Base-by-base conservation (phyloP, 306 rosid genomes). In the Carpinus viminea region DNA sequence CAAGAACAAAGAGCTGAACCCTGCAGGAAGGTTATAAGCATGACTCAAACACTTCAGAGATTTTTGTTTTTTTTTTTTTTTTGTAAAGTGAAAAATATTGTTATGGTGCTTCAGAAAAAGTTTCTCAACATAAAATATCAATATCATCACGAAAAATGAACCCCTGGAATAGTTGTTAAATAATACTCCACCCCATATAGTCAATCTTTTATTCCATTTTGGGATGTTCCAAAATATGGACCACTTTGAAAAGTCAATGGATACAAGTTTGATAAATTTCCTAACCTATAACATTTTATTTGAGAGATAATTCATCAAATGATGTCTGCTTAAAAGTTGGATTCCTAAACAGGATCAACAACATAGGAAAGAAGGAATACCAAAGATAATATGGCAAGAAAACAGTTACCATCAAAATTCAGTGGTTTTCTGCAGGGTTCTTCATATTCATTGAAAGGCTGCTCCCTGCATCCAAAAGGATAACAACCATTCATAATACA, bases 1-100 rank as follows among this genome's bases (percentile, higher is more conserved):
- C 83, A 95, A 75, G 83, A 85, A 91, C 79, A 91, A 75, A 26
- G 99, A 95, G 79, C 80, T 82, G 92, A 93, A 93, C 81, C 98
- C 99, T 95, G 92, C 82, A 83, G 54, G n/a, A 77, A 72, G 64
- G 74, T 15, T 21, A 72, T 47, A 31, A 50, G 7, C 55, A 76
- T n/a, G 52, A 17, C 36, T 18, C 16, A 36, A 36, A 38, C 3
- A 38, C 71, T 38, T 41, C 28, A 38, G 8, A 68, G 6, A 10
- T 17, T 18, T 41, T 41, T 3, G 0, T 41, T 41, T 41, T 41
- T 41, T 24, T 24, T 24, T 24, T 24, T 41, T 3, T 12, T 43
- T 56, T 21, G 7, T 20, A 43, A 31, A 36, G 54, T 1, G 34
- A 31, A 36, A 60, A 10, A 38, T 20, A 34, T 5, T 13, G 20